Base-by-base conservation (phyloP, 1,284 basidiomycete genomes). In the Tilletia caries region DNA sequence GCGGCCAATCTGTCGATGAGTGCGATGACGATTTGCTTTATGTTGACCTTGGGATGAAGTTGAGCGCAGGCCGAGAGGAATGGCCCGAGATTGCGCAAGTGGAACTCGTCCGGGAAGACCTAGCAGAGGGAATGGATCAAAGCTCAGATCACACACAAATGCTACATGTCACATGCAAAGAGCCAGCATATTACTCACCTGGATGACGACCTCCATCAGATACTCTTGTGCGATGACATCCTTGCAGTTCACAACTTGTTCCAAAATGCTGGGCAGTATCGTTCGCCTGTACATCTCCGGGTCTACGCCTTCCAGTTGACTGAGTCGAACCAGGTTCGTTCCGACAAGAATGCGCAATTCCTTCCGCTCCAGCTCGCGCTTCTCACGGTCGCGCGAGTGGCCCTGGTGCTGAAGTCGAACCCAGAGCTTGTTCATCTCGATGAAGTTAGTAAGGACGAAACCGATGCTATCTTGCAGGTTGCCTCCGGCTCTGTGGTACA, bases 381-480 rank as follows among this genome's bases (percentile, higher is more conserved):
- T 80, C 73, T 83, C 81, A 52, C 81, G 78, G 25, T 83, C 81
- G 37, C 81, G 69, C 1, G 79, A 81, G 66, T 81, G 81, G 37
- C 81, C 81, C 44, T 82, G 81, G 66, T 83, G 81, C 71, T 83
- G 81, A 34, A 82, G 76, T 34, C 81, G 73, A 34, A 83, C 81
- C 81, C 81, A 83, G 34, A 83, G 77, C 75, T 82, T 82, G 75
- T 83, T 83, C 81, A 83, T 83, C 71, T 83, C 81, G 71, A 83
- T 79, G 65, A 83, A 82, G 67, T 83, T 83, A 69, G 79, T 78
- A 46, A 83, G 76, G 41, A 83, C 77, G 58, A 83, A 83, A 66
- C 78, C 77, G 66, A 83, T 82, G 70, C 75, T 77, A 72, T 83
- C 81, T 64, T 77, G 75, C 15, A 83, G 73, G 41, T 78, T 77